Conservation (phyloP, 2,329 filamentous ascomycete genomes). For the Fusarium transvaalense region DNA sequence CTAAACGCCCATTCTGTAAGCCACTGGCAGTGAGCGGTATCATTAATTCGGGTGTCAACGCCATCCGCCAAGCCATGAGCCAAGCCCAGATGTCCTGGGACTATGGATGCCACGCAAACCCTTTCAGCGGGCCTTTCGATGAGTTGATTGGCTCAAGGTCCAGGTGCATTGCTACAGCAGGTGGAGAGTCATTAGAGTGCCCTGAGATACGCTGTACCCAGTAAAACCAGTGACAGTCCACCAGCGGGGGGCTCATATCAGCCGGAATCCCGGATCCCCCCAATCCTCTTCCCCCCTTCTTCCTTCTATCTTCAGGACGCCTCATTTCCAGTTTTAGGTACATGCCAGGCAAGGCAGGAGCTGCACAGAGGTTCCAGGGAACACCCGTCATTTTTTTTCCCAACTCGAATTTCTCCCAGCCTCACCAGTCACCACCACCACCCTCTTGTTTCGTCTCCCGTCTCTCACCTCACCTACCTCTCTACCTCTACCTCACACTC, state of each 20-base stretch:
- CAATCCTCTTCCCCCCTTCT: conserved; percentile 14
- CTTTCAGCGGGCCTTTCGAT: conserved; percentile 9
- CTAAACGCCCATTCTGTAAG: conserved; percentile 24
- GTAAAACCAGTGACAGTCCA: conserved; percentile 26
- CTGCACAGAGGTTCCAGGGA: conserved; percentile 16
- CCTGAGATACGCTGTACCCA: conserved; percentile 30
- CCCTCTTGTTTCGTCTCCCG: neutral
- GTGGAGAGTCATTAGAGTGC: conserved; percentile 31
- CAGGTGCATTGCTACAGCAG: conserved; percentile 27
- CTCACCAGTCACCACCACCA: conserved; percentile 37
- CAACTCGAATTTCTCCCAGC: conserved; percentile 44
- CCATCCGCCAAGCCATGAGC: conserved; percentile 35
- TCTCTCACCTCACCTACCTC: conserved; percentile 27
- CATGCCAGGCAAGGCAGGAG: conserved; percentile 37
- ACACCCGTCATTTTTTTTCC: conserved; percentile 42
- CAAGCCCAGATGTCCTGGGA: conserved; percentile 26
- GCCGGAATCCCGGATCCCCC: conserved; percentile 19
- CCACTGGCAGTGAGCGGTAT: conserved; percentile 1
- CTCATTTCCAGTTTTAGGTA: conserved; percentile 49
- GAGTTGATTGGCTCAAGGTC: conserved; percentile 6
- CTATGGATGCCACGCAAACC: conserved; percentile 37
- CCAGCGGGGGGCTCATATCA: conserved; percentile 7
- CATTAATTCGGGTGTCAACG: conserved; percentile 25
- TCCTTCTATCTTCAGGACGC: conserved; percentile 29
- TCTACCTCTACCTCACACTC: conserved; percentile 21